A percentile compares a stretch with the other conserved stretches of the same genome.
Conservation (phyloP, 1,284 basidiomycete species). For the Lignosus rhinocerotis region DNA sequence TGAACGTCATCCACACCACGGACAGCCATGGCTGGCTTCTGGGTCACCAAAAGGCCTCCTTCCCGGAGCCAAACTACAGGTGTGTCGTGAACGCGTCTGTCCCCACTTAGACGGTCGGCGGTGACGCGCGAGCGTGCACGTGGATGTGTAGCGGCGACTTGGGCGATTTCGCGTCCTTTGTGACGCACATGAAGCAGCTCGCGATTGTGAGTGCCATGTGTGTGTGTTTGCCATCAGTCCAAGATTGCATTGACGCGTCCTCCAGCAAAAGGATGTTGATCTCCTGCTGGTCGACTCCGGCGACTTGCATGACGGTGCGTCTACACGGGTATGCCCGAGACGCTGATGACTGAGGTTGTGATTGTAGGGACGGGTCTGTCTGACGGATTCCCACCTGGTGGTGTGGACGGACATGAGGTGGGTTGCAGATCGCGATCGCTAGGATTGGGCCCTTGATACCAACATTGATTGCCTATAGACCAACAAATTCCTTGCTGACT, state of each 20-base stretch:
- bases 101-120: neutral
- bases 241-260: neutral
- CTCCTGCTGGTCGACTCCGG: slow-evolving; percentile 73
- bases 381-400: slow-evolving; percentile 72
- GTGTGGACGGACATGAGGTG: slow-evolving; percentile 72
- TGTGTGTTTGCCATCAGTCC: neutral
- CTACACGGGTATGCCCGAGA: slow-evolving; percentile 19
- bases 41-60: slow-evolving; percentile 68
- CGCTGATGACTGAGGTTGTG: neutral
- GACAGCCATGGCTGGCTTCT: slow-evolving; percentile 83
- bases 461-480: slow-evolving; percentile 38
- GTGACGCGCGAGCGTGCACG: neutral
- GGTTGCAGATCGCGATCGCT: slow-evolving; percentile 4
- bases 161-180: slow-evolving; percentile 82
- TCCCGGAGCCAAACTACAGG: slow-evolving; percentile 79
- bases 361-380: slow-evolving; percentile 63
- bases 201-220: slow-evolving; percentile 44
- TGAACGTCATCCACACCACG: slow-evolving; percentile 81
- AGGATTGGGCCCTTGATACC: slow-evolving; percentile 2
- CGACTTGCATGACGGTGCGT: slow-evolving; percentile 76
- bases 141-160: slow-evolving; percentile 57
- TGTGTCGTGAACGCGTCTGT: slow-evolving; percentile 24
- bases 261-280: slow-evolving; percentile 65
- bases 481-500: slow-evolving; percentile 69
- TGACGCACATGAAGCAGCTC: slow-evolving; percentile 76